phyloP scores from a whole-genome alignment of 768 basidiomycete genomes.

The Trametes cinnabarina region DNA sequence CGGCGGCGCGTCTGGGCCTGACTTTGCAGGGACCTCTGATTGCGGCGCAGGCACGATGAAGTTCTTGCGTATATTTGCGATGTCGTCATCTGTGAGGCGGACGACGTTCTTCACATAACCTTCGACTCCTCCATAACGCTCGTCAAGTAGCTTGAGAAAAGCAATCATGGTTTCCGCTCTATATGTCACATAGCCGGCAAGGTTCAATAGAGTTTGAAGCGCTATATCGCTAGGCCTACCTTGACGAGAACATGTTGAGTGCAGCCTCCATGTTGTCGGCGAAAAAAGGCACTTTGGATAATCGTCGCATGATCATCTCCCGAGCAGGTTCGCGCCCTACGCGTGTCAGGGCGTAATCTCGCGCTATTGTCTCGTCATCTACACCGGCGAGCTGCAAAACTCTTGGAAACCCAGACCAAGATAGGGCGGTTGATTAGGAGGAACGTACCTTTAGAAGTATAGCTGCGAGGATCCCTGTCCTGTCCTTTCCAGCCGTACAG shows the following conservation, averaged over 20 bases:
- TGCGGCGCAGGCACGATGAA: slow-evolving; percentile 30
- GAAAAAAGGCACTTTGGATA: slow-evolving; percentile 70
- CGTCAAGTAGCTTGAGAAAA: slow-evolving; percentile 57
- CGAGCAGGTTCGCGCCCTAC: slow-evolving; percentile 79
- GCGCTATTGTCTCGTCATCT: slow-evolving; percentile 57
- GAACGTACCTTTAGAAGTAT: slow-evolving; percentile 60
- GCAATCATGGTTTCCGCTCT: slow-evolving; percentile 79
- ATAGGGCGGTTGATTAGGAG: not conserved
- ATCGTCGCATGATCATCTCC: slow-evolving; percentile 63
- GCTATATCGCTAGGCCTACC: slow-evolving; percentile 42
- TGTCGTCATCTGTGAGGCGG: slow-evolving; percentile 62
- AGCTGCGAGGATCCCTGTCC: slow-evolving; percentile 76
- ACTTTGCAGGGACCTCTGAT: not conserved
- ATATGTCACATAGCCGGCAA: not conserved
- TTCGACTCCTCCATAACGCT: slow-evolving; percentile 68
- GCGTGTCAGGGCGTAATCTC: slow-evolving; percentile 75
- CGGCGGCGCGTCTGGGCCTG: not conserved
- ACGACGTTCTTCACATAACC: slow-evolving; percentile 55
- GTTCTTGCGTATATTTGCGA: slow-evolving; percentile 56
- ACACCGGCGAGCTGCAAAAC: slow-evolving; percentile 65
- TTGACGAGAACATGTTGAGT: slow-evolving; percentile 79
- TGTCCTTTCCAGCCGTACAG: slow-evolving; percentile 84
- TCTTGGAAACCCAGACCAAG: not conserved
- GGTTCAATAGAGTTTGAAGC: not conserved
- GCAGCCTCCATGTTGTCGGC: slow-evolving; percentile 72